Base-by-base conservation (phyloP, 2,329 filamentous ascomycete species). In the Cladosporium halotolerans region DNA sequence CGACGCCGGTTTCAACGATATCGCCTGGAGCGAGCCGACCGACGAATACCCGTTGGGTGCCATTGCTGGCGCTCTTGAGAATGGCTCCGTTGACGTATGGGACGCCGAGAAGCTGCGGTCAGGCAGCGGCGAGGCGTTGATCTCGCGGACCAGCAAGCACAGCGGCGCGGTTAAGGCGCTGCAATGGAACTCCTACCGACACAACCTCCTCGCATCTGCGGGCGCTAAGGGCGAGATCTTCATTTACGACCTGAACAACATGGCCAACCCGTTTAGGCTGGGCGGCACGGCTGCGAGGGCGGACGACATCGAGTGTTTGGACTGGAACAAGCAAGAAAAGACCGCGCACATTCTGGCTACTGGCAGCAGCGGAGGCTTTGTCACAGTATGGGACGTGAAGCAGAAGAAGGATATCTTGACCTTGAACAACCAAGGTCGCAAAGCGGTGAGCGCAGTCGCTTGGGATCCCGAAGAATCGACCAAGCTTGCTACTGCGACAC, bases 351-450 rank as follows among this genome's bases (percentile, higher is more conserved):
- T 99, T 68, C 76, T 99, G 62, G 93, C 92, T 14, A 97, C 92
- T 9, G 93, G 93, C 60, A 92, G 91, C 67, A 87, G 84, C 57
- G 91, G 90, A 46, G 93, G 93, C 4, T 95, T 97, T 66, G 91
- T 97, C 34, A 97, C 93, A 2, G 92, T 99, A 14, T 99, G 93
- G 93, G 93, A 99, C 73, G 80, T 97, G 60, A 96, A 96, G 77
- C 90, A 89, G 10, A 97, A 96, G 81, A 96, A 96, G 75, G 90
- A 96, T 63, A 96, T 91, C 53, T 76, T 99, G 72, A 96, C 91
- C 34, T 78, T 99, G 60, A 99, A 96, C 77, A 88, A 88, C 67
- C 76, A 78, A 59, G 93, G 89, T 67, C 84, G 93, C 58, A 99
- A 96, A 74, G 80, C 91, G 51, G 90, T 97, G 65, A 96, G 91